phyloP scores from a whole-genome alignment of 352 stramenopile genomes.

The Phytophthora meadii region DNA sequence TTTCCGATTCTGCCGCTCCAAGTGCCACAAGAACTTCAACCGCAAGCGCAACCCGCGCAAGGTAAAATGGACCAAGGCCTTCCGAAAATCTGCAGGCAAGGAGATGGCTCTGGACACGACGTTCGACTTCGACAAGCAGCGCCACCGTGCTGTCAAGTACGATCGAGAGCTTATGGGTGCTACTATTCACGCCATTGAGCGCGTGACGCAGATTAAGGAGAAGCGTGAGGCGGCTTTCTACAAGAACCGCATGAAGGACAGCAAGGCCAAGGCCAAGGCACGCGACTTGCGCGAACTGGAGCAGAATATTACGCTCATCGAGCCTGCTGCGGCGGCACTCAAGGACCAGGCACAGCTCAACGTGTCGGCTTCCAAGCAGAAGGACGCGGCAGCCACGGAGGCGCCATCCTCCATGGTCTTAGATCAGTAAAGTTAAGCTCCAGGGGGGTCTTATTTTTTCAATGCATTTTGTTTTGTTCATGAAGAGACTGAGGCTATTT shows the following conservation, averaged over 20 bases:
- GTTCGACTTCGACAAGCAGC: slow-evolving; percentile 99
- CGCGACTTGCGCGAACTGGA: slow-evolving; percentile 85
- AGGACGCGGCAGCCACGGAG: slow-evolving; percentile 63
- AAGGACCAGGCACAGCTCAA: slow-evolving; percentile 87
- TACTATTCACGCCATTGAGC: slow-evolving; percentile 98
- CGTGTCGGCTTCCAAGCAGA: slow-evolving; percentile 61
- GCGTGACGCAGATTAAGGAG: slow-evolving; percentile 97
- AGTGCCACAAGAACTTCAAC: slow-evolving; percentile 99
- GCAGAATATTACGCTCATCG: slow-evolving; percentile 88
- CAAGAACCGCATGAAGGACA: slow-evolving; percentile 96
- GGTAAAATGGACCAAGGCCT: slow-evolving; percentile 99
- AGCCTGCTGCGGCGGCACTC: slow-evolving; percentile 70
- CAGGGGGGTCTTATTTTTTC: slow-evolving; percentile 30
- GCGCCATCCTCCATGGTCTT: slow-evolving; percentile 82
- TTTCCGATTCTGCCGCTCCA: slow-evolving; percentile 99
- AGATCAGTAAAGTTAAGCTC: slow-evolving; percentile 81
- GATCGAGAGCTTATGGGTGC: slow-evolving; percentile 98
- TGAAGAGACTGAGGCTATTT: too few species aligned
- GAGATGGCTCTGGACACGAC: slow-evolving; percentile 99
- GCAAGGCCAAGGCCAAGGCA: slow-evolving; percentile 79
- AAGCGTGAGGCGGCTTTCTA: slow-evolving; percentile 97
- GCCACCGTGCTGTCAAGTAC: slow-evolving; percentile 99
- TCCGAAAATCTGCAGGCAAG: slow-evolving; percentile 97
- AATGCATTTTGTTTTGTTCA: slow-evolving; percentile 47
- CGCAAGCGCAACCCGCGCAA: slow-evolving; percentile 99